These are phyloP conservation scores for Trichocladium antarcticum DNA, from an alignment of 495 filamentous ascomycete species.

Conservation along the genomic window DNA sequence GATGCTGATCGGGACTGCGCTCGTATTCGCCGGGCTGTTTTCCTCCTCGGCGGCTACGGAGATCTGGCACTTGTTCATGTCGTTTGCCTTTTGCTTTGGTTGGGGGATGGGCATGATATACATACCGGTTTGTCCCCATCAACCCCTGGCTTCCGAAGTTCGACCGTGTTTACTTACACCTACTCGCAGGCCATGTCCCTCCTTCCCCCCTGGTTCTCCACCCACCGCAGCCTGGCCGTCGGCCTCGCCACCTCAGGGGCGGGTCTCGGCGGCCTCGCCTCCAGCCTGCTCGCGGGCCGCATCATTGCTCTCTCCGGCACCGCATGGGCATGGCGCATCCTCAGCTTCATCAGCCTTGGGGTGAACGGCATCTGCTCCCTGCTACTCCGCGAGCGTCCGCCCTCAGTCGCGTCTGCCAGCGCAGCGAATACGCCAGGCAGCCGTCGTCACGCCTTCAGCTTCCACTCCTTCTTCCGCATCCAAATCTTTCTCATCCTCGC, in stretches of 20 bases:
- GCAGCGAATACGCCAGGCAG: conserved; percentile 18
- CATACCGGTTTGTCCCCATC: conserved; percentile 34
- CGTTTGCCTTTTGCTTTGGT: conserved; percentile 60
- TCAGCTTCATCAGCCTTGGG: conserved; percentile 41
- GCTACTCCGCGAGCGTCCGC: conserved; percentile 41
- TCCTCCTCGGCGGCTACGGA: conserved; percentile 45
- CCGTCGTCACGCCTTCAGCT: conserved; percentile 23
- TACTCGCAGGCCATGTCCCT: conserved; percentile 41
- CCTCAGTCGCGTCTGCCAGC: conserved; percentile 39
- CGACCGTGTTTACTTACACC: neutral
- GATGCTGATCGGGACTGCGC: conserved; percentile 43
- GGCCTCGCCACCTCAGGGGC: conserved; percentile 55
- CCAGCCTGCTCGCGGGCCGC: conserved; percentile 37
- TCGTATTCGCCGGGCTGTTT: conserved; percentile 45
- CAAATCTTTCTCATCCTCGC: conserved; percentile 51
- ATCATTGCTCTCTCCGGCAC: conserved; percentile 46
- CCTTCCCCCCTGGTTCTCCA: conserved; percentile 61
- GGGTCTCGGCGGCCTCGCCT: conserved; percentile 54
- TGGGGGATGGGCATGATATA: conserved; percentile 65
- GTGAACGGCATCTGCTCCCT: conserved; percentile 44
- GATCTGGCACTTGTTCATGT: conserved; percentile 59
- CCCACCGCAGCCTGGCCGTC: conserved; percentile 51
- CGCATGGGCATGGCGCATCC: conserved; percentile 49
- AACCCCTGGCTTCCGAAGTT: neutral
- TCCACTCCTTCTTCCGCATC: conserved; percentile 24